Conservation (phyloP, 2,329 filamentous ascomycete genomes). For the Ramularia collo-cygni region DNA sequence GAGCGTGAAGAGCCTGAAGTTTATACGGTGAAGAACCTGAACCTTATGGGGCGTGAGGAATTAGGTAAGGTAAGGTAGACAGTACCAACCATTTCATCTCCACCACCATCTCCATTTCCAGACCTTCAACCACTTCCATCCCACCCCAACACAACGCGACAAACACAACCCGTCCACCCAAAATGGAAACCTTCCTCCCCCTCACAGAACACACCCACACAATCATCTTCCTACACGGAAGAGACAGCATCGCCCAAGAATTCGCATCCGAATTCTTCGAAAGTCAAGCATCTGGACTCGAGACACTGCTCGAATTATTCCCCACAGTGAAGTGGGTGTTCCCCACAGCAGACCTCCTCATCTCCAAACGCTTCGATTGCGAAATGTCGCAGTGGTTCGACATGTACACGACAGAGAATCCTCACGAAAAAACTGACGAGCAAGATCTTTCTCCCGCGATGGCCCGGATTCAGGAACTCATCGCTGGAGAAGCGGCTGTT, state of each 20-base stretch:
- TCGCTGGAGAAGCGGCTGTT: conserved; percentile 11
- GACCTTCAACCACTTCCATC: too few species aligned
- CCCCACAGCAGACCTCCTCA: conserved; percentile 21
- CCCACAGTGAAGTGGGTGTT: conserved; percentile 34
- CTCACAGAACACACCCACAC: conserved; percentile 36
- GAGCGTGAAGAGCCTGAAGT: too few species aligned
- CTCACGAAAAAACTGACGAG: conserved; percentile 20
- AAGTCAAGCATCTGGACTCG: conserved; percentile 21
- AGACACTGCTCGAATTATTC: conserved; percentile 28
- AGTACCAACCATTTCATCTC: too few species aligned
- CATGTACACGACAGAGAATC: conserved; percentile 27
- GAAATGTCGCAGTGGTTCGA: conserved; percentile 36
- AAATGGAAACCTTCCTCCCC: conserved; percentile 2
- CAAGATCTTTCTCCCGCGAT: conserved; percentile 9
- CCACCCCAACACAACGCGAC: too few species aligned
- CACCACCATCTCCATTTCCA: too few species aligned
- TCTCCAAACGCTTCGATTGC: conserved; percentile 19
- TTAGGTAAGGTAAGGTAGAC: too few species aligned
- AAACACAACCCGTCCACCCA: too few species aligned
- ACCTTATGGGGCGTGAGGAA: too few species aligned
- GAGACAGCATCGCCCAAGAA: conserved; percentile 35
- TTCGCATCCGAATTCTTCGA: conserved; percentile 39
- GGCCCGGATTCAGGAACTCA: conserved; percentile 7
- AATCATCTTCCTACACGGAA: conserved; percentile 43
- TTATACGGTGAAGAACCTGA: too few species aligned